Evolutionary conservation across 2,329 filamentous ascomycete species (phyloP).

Genomic region (Cryphonectria japonica): DNA sequence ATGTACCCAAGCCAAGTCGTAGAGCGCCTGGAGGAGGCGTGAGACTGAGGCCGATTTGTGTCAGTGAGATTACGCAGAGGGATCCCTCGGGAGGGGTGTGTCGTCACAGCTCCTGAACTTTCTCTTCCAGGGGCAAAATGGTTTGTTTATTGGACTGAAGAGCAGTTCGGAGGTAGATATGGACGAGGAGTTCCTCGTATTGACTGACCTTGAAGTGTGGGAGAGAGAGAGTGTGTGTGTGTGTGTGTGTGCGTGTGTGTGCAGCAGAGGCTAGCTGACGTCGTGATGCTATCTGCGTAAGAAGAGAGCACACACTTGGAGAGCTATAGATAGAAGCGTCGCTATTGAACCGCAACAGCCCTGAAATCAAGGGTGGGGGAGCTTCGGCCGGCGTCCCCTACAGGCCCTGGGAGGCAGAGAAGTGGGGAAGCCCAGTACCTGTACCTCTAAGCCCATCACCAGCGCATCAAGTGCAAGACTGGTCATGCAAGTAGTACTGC

Average conservation of each 20-base stretch:
- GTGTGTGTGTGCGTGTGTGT: not conserved
- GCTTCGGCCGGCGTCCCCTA: conserved; percentile 4
- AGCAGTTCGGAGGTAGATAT: not conserved
- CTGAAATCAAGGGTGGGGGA: conserved; percentile 12
- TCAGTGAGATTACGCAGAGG: conserved; percentile 11
- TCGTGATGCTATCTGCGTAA: conserved; percentile 15
- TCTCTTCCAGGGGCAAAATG: no score
- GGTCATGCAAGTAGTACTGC: conserved; percentile 1
- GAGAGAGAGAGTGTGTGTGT: not conserved
- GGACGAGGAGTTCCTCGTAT: not conserved
- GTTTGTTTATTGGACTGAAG: not conserved
- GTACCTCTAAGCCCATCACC: conserved; percentile 10
- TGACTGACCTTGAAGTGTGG: not conserved
- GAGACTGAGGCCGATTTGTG: conserved; percentile 9
- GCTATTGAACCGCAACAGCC: conserved; percentile 4
- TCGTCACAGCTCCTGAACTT: conserved; percentile 8
- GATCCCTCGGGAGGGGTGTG: not conserved
- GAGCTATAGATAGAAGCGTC: conserved; percentile 16
- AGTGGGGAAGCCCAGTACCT: not conserved
- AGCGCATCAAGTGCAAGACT: not conserved
- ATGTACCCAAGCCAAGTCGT: not conserved
- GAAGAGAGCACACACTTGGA: conserved; percentile 5
- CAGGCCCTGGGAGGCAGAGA: not conserved
- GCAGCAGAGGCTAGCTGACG: conserved; percentile 4
- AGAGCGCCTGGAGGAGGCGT: not conserved